Percentiles rank a stretch among this genome's conserved stretches.
phyloP scores from a whole-genome alignment of 495 filamentous ascomycete genomes.

The Talaromyces trachyspermus region DNA sequence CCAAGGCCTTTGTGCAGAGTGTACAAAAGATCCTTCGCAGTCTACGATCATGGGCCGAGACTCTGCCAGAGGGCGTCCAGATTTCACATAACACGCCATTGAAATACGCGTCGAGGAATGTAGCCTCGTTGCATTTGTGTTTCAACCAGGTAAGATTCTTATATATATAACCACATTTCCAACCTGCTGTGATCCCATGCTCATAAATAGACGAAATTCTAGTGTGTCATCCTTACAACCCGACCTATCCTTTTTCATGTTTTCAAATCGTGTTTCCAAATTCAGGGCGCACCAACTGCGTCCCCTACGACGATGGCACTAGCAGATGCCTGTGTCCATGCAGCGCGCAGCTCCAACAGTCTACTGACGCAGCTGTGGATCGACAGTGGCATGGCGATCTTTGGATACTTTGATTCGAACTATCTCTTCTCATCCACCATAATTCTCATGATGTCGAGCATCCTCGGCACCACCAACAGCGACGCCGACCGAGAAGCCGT shows the following conservation, averaged over 20 bases:
- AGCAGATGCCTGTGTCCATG: conserved; percentile 23
- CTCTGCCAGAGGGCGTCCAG: conserved; percentile 13
- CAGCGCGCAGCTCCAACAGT: conserved; percentile 16
- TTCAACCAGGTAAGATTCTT: conserved; percentile 15
- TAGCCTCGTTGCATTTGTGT: conserved; percentile 18
- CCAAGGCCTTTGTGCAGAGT: conserved; percentile 17
- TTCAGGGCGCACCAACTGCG: conserved; percentile 5
- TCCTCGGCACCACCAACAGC: conserved; percentile 15
- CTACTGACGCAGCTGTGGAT: conserved; percentile 18
- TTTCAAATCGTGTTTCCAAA: conserved; percentile 18
- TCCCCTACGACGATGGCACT: conserved; percentile 16
- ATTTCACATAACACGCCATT: conserved; percentile 9
- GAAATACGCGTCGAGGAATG: conserved; percentile 9
- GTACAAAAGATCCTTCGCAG: conserved; percentile 20
- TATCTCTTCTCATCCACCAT: conserved; percentile 23
- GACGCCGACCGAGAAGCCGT: conserved; percentile 15
- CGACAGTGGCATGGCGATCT: conserved; percentile 18
- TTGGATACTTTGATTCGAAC: conserved; percentile 23
- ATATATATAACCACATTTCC: background rate
- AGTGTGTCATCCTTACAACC: conserved; percentile 20
- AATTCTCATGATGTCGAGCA: conserved; percentile 20
- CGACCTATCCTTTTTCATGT: conserved; percentile 21
- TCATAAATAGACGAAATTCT: background rate
- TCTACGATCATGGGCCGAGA: conserved; percentile 16
- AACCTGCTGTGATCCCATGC: background rate